Evolutionary conservation across 2,329 filamentous ascomycete species (phyloP), one percentile per base, ranked within the genome.

Genomic region (Neonectria sp.): DNA sequence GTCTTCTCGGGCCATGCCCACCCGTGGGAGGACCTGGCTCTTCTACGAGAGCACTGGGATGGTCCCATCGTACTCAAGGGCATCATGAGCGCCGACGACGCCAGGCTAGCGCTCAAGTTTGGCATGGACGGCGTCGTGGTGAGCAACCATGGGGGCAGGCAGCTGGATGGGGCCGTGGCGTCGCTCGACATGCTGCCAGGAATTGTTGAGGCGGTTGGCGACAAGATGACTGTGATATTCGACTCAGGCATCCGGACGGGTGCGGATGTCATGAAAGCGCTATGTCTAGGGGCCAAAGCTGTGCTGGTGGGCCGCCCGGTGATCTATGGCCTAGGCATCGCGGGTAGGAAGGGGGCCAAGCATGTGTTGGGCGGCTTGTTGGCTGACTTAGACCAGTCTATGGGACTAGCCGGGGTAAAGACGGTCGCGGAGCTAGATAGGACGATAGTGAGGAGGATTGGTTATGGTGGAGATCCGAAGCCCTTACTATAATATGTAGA

Each of bases 1-100:
- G 68, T 76, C 7, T 71, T 73, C 35, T 76, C 74, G 3, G 85
- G 86, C 0, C 79, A 79, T 15, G 82, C 84, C 49, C 88, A 89
- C 71, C 82, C 83, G 0, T 93, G 91, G 91, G 86, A 89, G 2
- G 84, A 93, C 43, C 77, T 93, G 40, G 81, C 82, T n/a, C 81
- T 88, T 55, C 74, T 93, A 68, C 83, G 86, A 69, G 81, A 86
- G 71, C 77, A 90, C 65, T 93, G 90, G 89, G 83, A 88, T 67
- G 90, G 90, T 0, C 81, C 82, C 0, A 80, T 84, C 25, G 76
- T 84, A 13, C 76, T 83, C 45, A 84, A 84, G 56, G 83, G 82
- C 3, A 78, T 85, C 3, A 74, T 81, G 67, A 81, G 77, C 7
- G 80, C 81, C 3, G 79, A 82, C 11, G 82, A 85, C 60, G 83